Evolutionary conservation across 768 basidiomycete species (phyloP).

Genomic region (Steccherinum ochraceum): DNA sequence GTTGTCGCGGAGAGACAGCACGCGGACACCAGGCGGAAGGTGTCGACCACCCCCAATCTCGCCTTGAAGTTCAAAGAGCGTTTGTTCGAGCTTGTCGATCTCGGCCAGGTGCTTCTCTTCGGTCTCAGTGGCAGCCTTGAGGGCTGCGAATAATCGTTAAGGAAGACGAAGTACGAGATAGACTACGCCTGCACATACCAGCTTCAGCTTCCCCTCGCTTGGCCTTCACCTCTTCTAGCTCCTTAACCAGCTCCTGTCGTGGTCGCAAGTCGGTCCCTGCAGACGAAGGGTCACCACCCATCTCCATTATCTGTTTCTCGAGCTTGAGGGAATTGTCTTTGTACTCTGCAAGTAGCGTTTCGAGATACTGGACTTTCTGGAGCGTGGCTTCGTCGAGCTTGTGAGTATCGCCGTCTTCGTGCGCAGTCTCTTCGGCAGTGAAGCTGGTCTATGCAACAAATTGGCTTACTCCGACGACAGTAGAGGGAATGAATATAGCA

Average conservation of each 20-base stretch:
- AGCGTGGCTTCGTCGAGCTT: slow-evolving; percentile 30
- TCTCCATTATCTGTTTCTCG: slow-evolving; percentile 39
- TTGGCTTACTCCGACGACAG: neutral
- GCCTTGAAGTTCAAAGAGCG: slow-evolving; percentile 69
- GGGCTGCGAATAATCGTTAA: slow-evolving; percentile 30
- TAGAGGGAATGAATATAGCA: neutral
- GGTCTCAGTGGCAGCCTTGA: slow-evolving; percentile 33
- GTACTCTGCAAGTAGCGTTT: slow-evolving; percentile 47
- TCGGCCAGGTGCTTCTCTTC: slow-evolving; percentile 36
- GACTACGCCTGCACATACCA: slow-evolving; percentile 26
- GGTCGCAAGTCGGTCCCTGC: slow-evolving; percentile 15
- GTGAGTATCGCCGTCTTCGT: slow-evolving; percentile 15
- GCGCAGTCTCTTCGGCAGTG: slow-evolving; percentile 45
- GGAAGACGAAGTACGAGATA: neutral
- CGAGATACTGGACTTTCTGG: slow-evolving; percentile 47
- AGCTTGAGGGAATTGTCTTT: slow-evolving; percentile 43
- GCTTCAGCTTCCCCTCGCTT: slow-evolving; percentile 29
- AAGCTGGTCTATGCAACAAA: slow-evolving; percentile 48
- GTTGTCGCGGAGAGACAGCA: slow-evolving; percentile 68
- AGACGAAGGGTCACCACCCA: slow-evolving; percentile 28
- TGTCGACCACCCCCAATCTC: slow-evolving; percentile 73
- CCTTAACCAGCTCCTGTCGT: slow-evolving; percentile 33
- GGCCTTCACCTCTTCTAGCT: slow-evolving; percentile 31
- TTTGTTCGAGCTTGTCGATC: slow-evolving; percentile 72
- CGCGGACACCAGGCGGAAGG: slow-evolving; percentile 62